Conservation (phyloP, 371 early-diverging fungal genomes). For the Sporodiniella umbellata region DNA sequence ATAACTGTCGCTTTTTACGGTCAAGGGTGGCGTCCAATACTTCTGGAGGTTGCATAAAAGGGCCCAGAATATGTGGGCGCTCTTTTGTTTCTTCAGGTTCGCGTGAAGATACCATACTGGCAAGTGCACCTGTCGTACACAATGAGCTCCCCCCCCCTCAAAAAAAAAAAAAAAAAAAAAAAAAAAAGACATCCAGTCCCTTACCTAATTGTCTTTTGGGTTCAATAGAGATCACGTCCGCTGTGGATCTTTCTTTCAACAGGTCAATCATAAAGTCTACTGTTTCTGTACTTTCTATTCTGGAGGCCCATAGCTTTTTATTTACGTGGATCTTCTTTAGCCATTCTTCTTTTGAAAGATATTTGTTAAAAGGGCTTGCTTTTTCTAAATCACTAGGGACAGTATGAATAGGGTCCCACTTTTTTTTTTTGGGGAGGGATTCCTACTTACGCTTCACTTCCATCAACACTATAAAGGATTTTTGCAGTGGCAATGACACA, state of each 20-base stretch:
- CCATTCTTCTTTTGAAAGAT: conserved; percentile 1
- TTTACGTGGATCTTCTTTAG: neutral
- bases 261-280: conserved; percentile 1
- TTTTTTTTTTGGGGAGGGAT: too few species aligned
- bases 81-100: neutral
- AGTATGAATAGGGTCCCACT: too few species aligned
- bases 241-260: neutral
- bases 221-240: neutral
- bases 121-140: neutral
- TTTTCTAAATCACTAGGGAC: neutral
- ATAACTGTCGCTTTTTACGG: neutral
- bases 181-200: neutral
- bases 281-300: conserved; percentile 1
- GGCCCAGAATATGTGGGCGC: neutral
- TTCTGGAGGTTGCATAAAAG: neutral
- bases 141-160: too few species aligned
- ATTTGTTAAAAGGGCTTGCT: conserved; percentile 1
- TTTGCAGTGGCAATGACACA: conserved; percentile 18
- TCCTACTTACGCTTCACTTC: conserved; percentile 7
- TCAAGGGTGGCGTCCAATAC: neutral
- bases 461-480: conserved; percentile 16
- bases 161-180: too few species aligned
- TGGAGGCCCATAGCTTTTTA: neutral
- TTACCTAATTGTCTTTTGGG: neutral
- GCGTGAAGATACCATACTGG: neutral